Percentiles rank a stretch among this genome's conserved stretches.
Conservation (phyloP, 345 rosid genomes). For the Eutrema yunnanense region DNA sequence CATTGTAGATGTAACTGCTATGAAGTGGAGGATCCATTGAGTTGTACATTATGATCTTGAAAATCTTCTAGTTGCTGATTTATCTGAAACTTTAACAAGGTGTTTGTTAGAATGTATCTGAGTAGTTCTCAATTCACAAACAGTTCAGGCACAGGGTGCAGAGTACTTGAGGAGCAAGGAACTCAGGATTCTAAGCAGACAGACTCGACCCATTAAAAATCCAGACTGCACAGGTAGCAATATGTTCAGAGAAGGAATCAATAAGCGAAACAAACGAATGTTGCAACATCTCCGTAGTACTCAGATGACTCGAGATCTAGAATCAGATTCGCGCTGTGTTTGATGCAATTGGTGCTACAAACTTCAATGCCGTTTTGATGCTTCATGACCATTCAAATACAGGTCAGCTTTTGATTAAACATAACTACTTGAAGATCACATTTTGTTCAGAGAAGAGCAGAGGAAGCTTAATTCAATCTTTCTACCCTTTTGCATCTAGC, state of each 20-base stretch:
- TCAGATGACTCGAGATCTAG: neutral
- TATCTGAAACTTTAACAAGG: neutral
- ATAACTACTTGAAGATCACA: neutral
- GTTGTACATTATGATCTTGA: neutral
- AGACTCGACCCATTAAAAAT: slow-evolving; percentile 21
- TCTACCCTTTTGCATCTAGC: neutral
- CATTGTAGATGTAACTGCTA: neutral
- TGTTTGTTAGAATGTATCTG: neutral
- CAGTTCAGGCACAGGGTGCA: slow-evolving; percentile 70
- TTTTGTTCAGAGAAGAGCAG: neutral
- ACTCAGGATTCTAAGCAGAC: slow-evolving; percentile 28
- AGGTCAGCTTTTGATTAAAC: neutral
- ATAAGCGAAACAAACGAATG: slow-evolving; percentile 46
- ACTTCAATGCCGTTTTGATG: neutral
- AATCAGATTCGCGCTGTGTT: neutral
- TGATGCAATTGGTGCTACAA: neutral
- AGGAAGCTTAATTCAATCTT: neutral
- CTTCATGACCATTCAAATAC: neutral
- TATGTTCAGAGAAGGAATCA: slow-evolving; percentile 62
- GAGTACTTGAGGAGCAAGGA: slow-evolving; percentile 54
- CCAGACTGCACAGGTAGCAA: slow-evolving; percentile 36
- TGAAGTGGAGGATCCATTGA: neutral
- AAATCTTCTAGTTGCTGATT: neutral
- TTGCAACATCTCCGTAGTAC: slow-evolving; percentile 31
- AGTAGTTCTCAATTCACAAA: slow-evolving; percentile 1